Conservation (phyloP, 176 grass and related monocot species). For the Tillandsia leiboldiana region DNA sequence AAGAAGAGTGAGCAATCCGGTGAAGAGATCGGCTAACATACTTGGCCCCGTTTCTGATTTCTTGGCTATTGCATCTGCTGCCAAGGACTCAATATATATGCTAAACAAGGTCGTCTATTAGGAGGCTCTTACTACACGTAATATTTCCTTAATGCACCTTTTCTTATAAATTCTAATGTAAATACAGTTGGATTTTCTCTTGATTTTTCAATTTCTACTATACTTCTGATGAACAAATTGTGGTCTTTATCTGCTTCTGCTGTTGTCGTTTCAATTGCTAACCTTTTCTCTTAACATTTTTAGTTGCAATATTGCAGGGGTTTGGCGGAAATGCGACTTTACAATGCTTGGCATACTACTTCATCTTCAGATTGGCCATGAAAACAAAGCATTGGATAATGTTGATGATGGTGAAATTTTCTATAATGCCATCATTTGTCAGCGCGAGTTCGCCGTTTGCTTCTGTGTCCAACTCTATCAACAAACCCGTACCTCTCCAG, state of each 20-base stretch:
- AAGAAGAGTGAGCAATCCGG: slow-evolving; percentile 8
- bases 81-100: background rate
- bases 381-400: slow-evolving; percentile 27
- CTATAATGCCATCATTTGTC: slow-evolving; percentile 23
- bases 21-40: slow-evolving; percentile 5
- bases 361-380: slow-evolving; percentile 42
- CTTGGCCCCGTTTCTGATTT: slow-evolving; percentile 2
- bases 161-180: slow-evolving; percentile 3
- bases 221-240: background rate
- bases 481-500: slow-evolving; percentile 63
- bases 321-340: slow-evolving; percentile 28
- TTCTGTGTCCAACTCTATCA: slow-evolving; percentile 65
- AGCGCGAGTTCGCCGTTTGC: slow-evolving; percentile 63
- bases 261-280: background rate
- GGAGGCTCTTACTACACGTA: background rate
- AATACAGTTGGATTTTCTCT: background rate
- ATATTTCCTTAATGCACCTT: background rate
- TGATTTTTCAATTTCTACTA: background rate
- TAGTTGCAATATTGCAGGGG: slow-evolving; percentile 45
- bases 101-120: slow-evolving; percentile 19
- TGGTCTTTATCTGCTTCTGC: background rate
- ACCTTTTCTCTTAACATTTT: slow-evolving; percentile 24
- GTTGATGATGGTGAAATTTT: slow-evolving; percentile 21
- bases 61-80: background rate
- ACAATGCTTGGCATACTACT: slow-evolving; percentile 37